These are phyloP conservation scores for Amylostereum areolatum DNA, from an alignment of 1,284 basidiomycete species.

Conservation along the genomic window DNA sequence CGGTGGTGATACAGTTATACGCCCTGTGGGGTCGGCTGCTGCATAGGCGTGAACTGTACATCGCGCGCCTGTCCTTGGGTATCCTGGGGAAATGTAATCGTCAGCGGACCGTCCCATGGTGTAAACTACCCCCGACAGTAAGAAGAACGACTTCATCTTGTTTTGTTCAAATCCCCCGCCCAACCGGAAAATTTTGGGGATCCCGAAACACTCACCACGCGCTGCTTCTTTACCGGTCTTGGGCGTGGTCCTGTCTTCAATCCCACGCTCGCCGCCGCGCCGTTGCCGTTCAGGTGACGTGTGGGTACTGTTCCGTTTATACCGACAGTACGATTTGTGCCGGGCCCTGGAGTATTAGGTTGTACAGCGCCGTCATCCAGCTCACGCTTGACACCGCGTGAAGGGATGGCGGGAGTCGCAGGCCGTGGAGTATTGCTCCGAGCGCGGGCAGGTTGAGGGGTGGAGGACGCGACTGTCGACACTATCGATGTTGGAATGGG, in stretches of 20 bases:
- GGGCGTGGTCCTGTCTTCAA: conserved; percentile 33
- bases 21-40: conserved; percentile 43
- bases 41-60: conserved; percentile 26
- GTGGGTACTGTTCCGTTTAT: conserved; percentile 22
- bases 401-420: neutral
- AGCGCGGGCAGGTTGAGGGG: conserved; percentile 11
- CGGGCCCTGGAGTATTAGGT: conserved; percentile 13
- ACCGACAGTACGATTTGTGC: conserved; percentile 13
- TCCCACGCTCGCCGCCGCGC: too few relatives aligned
- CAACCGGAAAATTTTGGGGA: conserved; percentile 1
- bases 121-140: too few relatives aligned
- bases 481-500: conserved; percentile 22
- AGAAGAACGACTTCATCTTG: too few relatives aligned
- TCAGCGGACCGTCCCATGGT: conserved; percentile 3
- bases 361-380: conserved; percentile 18
- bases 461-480: conserved; percentile 4
- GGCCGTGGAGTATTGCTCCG: conserved; percentile 1
- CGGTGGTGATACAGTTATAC: conserved; percentile 18
- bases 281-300: too few relatives aligned
- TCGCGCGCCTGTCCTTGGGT: conserved; percentile 33
- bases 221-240: conserved; percentile 70
- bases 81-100: conserved; percentile 23
- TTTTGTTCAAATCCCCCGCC: neutral
- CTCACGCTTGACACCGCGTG: conserved; percentile 21
- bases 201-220: conserved; percentile 47